Evolutionary conservation across 768 basidiomycete species (phyloP), one percentile per base, ranked within the genome.

Genomic region (Psilocybe azurescens): DNA sequence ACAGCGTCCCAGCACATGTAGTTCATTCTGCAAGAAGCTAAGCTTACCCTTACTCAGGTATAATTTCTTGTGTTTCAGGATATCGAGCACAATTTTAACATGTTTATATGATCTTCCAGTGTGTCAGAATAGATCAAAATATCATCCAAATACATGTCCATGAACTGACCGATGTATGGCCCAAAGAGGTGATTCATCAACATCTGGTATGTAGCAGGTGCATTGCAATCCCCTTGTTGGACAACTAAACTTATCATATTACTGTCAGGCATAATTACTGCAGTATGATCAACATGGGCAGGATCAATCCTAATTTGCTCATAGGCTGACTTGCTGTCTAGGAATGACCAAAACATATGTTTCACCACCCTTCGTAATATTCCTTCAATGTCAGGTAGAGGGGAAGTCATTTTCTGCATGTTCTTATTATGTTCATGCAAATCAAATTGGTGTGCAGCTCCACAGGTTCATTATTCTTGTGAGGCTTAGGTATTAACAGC

Each of bases 101-200:
- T 78, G 70, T 1, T 65, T 14, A 72, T 58, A 55, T 81, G 78
- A 0, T 79, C 79, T 14, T 72, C 69, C 2, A 76, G 59, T 0
- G 70, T 70, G 28, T 74, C 62, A 2, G 77, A 77, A 61, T 69
- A 81, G 3, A 81, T 67, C 5, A 80, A 69, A 2, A 82, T 76
- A 60, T 71, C 67, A 57, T 70, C 69, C 0, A 70, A 49, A 32
- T 70, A 70, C 9, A 67, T 56, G 10, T 68, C 79, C 74, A 67
- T 78, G 72, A 79, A 20, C 67, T 67, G 28, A 74, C 74, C 51
- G 74, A 81, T 71, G 18, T 66, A 63, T 0, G 72, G 58, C 0
- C 69, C 60, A 39, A 81, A 78, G 3, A 79, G 62, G 7, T 67
- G 46, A 1, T 71, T 78, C 72, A 81, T 79, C 0, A 82, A 65